These are phyloP conservation scores for Cytospora piceicola DNA, from an alignment of 2,329 filamentous ascomycete genomes.

Conservation along the genomic window DNA sequence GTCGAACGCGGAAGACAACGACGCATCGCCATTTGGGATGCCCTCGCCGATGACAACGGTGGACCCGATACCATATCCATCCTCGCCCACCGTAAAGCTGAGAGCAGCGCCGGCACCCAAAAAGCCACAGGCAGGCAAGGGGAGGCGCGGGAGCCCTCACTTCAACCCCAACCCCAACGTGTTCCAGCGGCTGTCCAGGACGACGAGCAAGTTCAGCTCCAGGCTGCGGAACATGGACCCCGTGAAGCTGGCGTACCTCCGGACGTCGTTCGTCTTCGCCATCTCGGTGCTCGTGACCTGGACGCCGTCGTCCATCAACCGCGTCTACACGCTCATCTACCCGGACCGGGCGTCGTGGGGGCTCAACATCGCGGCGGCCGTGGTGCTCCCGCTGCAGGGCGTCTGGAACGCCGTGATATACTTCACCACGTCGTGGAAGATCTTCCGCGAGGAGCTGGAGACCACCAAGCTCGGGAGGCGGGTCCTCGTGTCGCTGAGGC, in stretches of 20 bases:
- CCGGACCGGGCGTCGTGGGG: slow-evolving; percentile 60
- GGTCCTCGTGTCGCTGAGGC: slow-evolving; percentile 10
- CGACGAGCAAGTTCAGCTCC: slow-evolving; percentile 33
- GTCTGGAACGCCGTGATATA: slow-evolving; percentile 83
- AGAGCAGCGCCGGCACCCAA: neutral
- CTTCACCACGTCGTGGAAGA: slow-evolving; percentile 62
- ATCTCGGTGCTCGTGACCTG: slow-evolving; percentile 65
- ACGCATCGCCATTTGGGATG: slow-evolving; percentile 13
- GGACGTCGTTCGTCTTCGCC: slow-evolving; percentile 64
- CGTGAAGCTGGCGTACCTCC: slow-evolving; percentile 63
- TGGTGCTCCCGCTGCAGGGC: slow-evolving; percentile 77
- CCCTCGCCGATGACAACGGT: slow-evolving; percentile 13
- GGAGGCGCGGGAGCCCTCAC: slow-evolving; percentile 4
- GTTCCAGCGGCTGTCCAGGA: slow-evolving; percentile 27
- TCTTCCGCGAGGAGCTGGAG: slow-evolving; percentile 38
- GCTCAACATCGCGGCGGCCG: slow-evolving; percentile 69
- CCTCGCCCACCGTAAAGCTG: neutral
- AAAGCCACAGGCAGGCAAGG: neutral
- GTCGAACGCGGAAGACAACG: slow-evolving; percentile 9
- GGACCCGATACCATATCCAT: slow-evolving; percentile 1
- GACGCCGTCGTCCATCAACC: slow-evolving; percentile 72
- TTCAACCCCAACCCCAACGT: slow-evolving; percentile 9
- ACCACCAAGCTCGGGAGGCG: slow-evolving; percentile 5
- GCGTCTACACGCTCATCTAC: slow-evolving; percentile 68
- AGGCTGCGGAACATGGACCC: slow-evolving; percentile 54